Base-by-base conservation (phyloP, 257 asterid genomes). In the Nicotiana benthamiana region DNA sequence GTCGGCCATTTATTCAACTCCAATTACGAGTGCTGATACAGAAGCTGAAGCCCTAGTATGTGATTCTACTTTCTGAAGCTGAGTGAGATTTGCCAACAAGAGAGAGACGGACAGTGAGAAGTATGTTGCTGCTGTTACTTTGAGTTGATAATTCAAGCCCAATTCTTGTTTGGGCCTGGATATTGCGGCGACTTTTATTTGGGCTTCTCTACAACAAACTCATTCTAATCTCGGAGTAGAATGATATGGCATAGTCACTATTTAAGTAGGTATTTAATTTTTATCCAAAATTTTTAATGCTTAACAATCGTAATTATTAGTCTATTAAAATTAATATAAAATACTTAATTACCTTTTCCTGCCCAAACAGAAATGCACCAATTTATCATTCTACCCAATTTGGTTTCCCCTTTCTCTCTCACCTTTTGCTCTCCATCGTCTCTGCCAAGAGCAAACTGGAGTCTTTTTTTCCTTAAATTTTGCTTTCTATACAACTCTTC, bases 1-100 rank as follows among this genome's bases (percentile, higher is more conserved):
- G 75, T 95, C 99, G 11, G 97, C 97, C 99, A 95, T 95, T 75
- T 84, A 85, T 86, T 56, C 79, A 65, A 66, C 77, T 22, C 24
- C n/a, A 34, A 68, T 62, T 75, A 27, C 16, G 4, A 52, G 27
- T 68, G n/a, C 18, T 1, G 70, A 65, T 16, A 30, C 74, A 10
- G 77, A 61, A 80, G 64, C 75, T 32, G 68, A 61, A 61, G 75
- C 84, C 86, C 83, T 74, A 65, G 75, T 75, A 52, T 63, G 22
- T 57, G 56, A 80, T 34, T 16, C 26, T 68, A 68, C 75, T 70
- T 46, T 24, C 1, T 70, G 40, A 72, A 46, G 12, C 9, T 1
- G 43, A 52, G 32, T 48, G 22, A 70, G 77, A 59, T 22, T 20
- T 22, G 65, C 65, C 15, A 59, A 20, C 30, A 20, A 15, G 0